A percentile compares a stretch with the other conserved stretches of the same genome.
Conservation (phyloP, 169 alveolate species). For the Plasmodium fragile region DNA sequence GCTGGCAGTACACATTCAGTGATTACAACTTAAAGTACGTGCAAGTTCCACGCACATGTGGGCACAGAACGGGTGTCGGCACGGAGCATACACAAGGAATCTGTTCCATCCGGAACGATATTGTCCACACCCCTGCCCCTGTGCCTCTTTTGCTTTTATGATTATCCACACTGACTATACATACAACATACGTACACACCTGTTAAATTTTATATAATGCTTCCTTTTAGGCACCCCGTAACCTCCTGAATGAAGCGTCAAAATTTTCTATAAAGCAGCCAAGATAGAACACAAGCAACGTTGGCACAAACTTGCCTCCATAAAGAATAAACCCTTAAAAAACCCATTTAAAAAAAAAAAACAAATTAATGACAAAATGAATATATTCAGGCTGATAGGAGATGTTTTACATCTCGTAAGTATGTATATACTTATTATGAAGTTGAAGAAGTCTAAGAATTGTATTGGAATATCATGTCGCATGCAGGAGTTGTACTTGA, state of each 20-base stretch:
- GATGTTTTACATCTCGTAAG: constrained; percentile 95
- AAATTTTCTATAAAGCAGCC: not conserved
- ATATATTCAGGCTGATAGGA: constrained; percentile 93
- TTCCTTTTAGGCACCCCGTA: not conserved
- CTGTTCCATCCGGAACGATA: not conserved
- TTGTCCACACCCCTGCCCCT: not conserved
- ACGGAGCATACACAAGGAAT: not conserved
- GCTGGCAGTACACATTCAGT: not conserved
- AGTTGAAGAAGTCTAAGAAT: constrained; percentile 92
- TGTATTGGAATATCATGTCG: constrained; percentile 96
- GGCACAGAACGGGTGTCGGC: not conserved
- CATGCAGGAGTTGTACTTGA: constrained; percentile 96
- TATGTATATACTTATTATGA: constrained; percentile 92
- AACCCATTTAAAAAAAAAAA: not conserved
- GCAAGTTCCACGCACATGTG: not conserved
- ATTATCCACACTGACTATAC: too few species aligned
- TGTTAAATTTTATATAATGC: not conserved
- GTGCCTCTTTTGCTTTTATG: not conserved
- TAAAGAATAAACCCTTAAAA: not conserved
- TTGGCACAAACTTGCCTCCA: not conserved
- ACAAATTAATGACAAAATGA: constrained; percentile 89
- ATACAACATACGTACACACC: not conserved
- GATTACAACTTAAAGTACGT: not conserved
- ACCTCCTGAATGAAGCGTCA: not conserved
- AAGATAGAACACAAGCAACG: not conserved